Evolutionary conservation across 2,329 filamentous ascomycete species (phyloP).

Genomic region (Plenodomus lindquistii): DNA sequence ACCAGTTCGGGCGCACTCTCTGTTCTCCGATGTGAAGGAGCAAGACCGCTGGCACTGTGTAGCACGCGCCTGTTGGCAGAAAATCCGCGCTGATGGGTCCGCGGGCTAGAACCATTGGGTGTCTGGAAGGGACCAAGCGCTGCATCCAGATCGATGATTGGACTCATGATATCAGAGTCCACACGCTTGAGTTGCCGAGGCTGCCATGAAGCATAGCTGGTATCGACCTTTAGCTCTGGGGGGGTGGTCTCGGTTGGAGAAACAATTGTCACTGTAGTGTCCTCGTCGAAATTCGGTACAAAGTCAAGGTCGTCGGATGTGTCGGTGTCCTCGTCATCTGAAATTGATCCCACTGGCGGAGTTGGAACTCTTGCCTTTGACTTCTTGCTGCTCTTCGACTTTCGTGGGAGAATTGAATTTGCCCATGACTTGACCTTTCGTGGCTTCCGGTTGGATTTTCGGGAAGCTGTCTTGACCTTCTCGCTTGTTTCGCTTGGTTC

Average conservation of each 20-base stretch:
- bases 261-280: constrained; percentile 48
- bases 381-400: constrained; percentile 57
- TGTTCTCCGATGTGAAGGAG: constrained; percentile 76
- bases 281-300: constrained; percentile 47
- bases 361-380: constrained; percentile 44
- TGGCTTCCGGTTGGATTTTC: constrained; percentile 59
- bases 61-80: constrained; percentile 64
- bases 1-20: constrained; percentile 81
- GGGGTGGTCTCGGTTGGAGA: constrained; percentile 32
- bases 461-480: constrained; percentile 46
- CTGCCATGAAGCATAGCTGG: constrained; percentile 44
- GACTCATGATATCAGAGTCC: constrained; percentile 66
- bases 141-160: constrained; percentile 92
- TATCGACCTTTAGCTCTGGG: constrained; percentile 34
- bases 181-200: constrained; percentile 44
- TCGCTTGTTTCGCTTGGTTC: constrained; percentile 45
- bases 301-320: constrained; percentile 43
- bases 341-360: constrained; percentile 28
- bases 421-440: constrained; percentile 79
- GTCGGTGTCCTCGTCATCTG: constrained; percentile 39
- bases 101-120: constrained; percentile 69
- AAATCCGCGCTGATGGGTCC: constrained; percentile 48
- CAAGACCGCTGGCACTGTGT: constrained; percentile 76
- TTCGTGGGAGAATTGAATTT: constrained; percentile 67
- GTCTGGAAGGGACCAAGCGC: constrained; percentile 92